Percentiles rank a stretch among this genome's conserved stretches.
phyloP scores from a whole-genome alignment of 768 basidiomycete species.

The Lentinus tigrinus region DNA sequence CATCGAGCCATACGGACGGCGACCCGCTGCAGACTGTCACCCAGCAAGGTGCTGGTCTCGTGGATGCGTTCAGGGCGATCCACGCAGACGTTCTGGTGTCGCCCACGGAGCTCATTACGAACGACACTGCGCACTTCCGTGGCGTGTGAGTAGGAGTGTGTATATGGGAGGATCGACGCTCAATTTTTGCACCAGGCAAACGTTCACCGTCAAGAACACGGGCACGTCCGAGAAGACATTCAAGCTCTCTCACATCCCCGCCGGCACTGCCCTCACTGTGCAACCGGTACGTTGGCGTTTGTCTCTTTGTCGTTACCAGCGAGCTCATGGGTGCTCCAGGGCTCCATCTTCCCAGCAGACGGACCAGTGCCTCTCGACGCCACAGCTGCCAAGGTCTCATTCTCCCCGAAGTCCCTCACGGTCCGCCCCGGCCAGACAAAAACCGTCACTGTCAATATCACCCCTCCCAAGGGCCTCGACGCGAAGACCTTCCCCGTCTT shows the following conservation, averaged over 20 bases:
- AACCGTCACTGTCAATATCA: conserved; percentile 44
- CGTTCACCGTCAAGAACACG: conserved; percentile 51
- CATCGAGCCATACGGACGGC: conserved; percentile 46
- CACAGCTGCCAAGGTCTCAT: conserved; percentile 43
- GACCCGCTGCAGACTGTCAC: conserved; percentile 51
- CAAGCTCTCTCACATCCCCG: conserved; percentile 53
- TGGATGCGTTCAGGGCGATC: conserved; percentile 59
- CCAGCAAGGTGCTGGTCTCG: conserved; percentile 54
- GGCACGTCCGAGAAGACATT: conserved; percentile 43
- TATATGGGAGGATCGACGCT: neutral
- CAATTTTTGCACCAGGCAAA: conserved; percentile 35
- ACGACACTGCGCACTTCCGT: conserved; percentile 60
- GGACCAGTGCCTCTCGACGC: conserved; percentile 53
- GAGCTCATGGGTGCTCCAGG: conserved; percentile 25
- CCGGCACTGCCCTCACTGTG: conserved; percentile 52
- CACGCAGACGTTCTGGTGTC: conserved; percentile 50
- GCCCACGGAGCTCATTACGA: conserved; percentile 58
- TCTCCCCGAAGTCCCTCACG: conserved; percentile 45
- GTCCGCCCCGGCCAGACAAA: conserved; percentile 43
- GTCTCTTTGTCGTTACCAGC: neutral
- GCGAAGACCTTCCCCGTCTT: conserved; percentile 51
- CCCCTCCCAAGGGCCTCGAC: conserved; percentile 43
- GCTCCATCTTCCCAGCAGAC: conserved; percentile 38
- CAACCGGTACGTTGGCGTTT: conserved; percentile 32
- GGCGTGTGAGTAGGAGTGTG: conserved; percentile 33